Base-by-base conservation (phyloP, 352 stramenopile genomes). In the Pythium aphanidermatum region DNA sequence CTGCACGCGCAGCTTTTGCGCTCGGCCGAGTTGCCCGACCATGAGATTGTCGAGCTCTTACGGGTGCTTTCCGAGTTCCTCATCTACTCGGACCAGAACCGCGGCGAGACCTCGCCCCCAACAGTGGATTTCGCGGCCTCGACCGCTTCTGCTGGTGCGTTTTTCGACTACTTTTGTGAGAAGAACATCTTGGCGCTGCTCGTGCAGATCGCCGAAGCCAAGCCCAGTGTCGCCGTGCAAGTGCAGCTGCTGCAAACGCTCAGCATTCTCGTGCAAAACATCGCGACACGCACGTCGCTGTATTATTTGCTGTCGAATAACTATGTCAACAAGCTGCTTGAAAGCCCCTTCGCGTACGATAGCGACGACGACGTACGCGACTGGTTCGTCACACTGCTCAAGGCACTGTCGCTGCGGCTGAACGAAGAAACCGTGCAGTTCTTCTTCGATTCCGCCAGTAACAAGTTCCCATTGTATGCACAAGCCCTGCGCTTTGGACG, bases 121-220 rank as follows among this genome's bases (percentile, higher is more conserved):
- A 25, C 53, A n/a, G 43, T 68, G 19, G 51, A 55, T 5, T 60
- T 65, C 33, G 43, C 35, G 20, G 41, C 42, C 8, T 51, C 55
- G 3, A 54, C 63, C 13, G 34, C 50, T 13, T 48, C 62, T 41
- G 65, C 72, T 1, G 79, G 70, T 34, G 62, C 73, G 43, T 91
- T 97, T 45, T 98, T 98, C 63, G 89, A 97, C 55, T 98, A 97
- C 68, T 98, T 98, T 66, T 97, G 90, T 52, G 92, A 98, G 65
- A 97, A 97, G 51, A 97, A 96, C 58, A 95, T 98, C 34, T 60
- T 98, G 3, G 74, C 74, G 12, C 68, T 98, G 41, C 72, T 98
- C 10, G 71, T 98, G 8, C 74, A 95, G 33, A 39, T 94, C 17
- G 85, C 81, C 39, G 62, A 69, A 23, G 78, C 72, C 27, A 17